These are phyloP conservation scores for Diaporthe citri DNA, from an alignment of 2,329 filamentous ascomycete species.

Conservation along the genomic window DNA sequence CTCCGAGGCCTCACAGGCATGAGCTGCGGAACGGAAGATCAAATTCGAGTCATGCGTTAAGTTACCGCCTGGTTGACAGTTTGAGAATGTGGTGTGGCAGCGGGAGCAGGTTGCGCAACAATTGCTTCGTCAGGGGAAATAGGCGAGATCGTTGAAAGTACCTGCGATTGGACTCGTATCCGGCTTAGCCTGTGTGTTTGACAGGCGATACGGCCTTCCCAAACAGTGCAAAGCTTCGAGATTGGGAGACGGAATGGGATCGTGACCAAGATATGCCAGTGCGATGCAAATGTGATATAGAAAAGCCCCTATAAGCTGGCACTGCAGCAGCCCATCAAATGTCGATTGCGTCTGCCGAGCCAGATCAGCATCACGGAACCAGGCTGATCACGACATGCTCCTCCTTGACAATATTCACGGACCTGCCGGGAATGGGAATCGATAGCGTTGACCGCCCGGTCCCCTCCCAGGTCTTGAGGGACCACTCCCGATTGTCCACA, in stretches of 20 bases:
- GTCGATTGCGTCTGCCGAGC: constrained; percentile 27
- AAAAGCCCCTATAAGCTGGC: background rate
- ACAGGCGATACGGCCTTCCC: background rate
- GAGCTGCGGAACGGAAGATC: constrained; percentile 15
- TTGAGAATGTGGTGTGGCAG: background rate
- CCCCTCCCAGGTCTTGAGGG: background rate
- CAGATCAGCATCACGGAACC: constrained; percentile 31
- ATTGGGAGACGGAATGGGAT: background rate
- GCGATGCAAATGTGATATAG: constrained; percentile 11
- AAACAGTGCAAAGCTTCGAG: background rate
- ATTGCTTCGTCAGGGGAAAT: background rate
- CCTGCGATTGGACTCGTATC: background rate
- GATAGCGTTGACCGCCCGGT: background rate
- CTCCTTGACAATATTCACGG: constrained; percentile 2
- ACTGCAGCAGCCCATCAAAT: constrained; percentile 4
- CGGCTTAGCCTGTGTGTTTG: background rate
- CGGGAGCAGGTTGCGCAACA: background rate
- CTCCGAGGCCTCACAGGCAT: constrained; percentile 7
- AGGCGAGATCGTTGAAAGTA: background rate
- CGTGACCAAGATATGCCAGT: constrained; percentile 17
- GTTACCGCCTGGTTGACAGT: background rate
- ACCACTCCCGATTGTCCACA: background rate
- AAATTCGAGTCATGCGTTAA: constrained; percentile 30
- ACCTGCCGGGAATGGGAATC: background rate
- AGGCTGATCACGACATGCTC: background rate